Percentiles rank a stretch among this genome's conserved stretches.
Evolutionary conservation across 192 early-diverging fungal species (phyloP).

Genomic region (Diversispora epigaea): DNA sequence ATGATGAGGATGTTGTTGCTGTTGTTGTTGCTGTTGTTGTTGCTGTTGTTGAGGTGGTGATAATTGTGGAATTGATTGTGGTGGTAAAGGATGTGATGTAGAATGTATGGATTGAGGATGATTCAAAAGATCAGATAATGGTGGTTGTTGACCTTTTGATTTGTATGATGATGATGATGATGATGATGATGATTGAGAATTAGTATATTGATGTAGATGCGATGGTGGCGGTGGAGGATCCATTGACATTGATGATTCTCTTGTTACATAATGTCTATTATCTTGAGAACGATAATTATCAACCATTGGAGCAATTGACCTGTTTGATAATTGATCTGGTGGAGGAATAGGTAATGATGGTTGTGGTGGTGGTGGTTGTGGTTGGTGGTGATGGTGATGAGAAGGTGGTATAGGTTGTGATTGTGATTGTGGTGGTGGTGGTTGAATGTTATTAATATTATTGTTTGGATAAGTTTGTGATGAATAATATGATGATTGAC

Average conservation of each 20-base stretch:
- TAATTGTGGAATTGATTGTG: background rate
- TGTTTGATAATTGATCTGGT: background rate
- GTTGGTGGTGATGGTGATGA: background rate
- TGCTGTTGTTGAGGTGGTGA: conserved; percentile 10
- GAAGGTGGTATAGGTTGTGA: background rate
- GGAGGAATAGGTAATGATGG: background rate
- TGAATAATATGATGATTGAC: background rate
- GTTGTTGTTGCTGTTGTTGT: conserved; percentile 11
- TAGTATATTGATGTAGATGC: no score
- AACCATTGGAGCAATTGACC: background rate
- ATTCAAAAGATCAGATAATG: no score
- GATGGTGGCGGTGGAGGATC: no score
- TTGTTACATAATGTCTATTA: no score
- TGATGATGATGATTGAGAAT: no score
- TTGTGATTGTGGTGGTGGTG: background rate
- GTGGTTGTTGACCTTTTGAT: no score
- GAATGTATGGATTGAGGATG: no score
- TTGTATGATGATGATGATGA: no score
- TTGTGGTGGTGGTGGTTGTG: background rate
- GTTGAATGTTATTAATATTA: background rate
- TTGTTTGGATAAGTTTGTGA: background rate
- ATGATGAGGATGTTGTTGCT: background rate
- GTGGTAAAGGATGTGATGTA: background rate
- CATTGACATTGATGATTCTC: no score
- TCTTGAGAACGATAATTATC: no score